phyloP scores from a whole-genome alignment of 2,329 filamentous ascomycete species.

The Ambrosiella cleistominuta region DNA sequence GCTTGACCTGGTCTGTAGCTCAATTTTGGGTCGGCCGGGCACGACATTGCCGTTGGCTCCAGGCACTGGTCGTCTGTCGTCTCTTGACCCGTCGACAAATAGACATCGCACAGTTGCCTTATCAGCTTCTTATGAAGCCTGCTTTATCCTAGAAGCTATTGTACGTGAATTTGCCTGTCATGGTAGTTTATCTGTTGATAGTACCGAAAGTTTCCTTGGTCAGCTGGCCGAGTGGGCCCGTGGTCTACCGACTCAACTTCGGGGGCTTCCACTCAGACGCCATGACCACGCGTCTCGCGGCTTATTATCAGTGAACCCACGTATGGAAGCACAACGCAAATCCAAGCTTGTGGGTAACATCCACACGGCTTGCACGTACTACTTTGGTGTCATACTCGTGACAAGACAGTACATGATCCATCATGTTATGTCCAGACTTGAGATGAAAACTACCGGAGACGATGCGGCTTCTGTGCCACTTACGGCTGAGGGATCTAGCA shows the following conservation, averaged over 20 bases:
- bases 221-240: conserved; percentile 9
- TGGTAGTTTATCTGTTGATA: not conserved
- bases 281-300: not conserved
- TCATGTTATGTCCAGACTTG: conserved; percentile 11
- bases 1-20: conserved; percentile 13
- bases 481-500: not conserved
- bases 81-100: not conserved
- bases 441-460: conserved; percentile 14
- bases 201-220: conserved; percentile 6
- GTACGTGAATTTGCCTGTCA: conserved; percentile 7
- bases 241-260: not conserved
- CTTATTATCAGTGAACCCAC: not conserved
- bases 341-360: conserved; percentile 11
- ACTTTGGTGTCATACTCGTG: conserved; percentile 14
- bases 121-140: conserved; percentile 10
- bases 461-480: not conserved
- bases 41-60: conserved; percentile 2
- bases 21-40: conserved; percentile 13
- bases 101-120: conserved; percentile 8
- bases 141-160: conserved; percentile 10
- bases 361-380: conserved; percentile 14
- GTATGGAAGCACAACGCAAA: not conserved
- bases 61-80: not conserved
- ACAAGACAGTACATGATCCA: conserved; percentile 14
- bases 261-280: not conserved